Base-by-base conservation (phyloP, 495 filamentous ascomycete species). In the Stereocaulon alpinum region DNA sequence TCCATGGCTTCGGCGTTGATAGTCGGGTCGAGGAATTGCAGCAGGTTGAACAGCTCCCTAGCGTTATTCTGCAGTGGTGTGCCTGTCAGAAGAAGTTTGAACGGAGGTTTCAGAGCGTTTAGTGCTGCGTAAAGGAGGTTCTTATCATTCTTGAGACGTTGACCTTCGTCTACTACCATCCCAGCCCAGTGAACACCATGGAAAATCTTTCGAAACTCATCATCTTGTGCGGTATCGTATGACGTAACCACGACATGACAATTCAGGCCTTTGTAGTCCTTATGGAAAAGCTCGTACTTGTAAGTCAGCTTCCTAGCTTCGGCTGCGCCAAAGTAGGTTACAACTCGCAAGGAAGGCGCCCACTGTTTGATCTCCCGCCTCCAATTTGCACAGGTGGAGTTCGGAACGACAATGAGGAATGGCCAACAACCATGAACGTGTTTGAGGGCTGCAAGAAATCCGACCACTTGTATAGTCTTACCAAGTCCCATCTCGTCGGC, bases 401-500 rank as follows among this genome's bases (percentile, higher is more conserved):
- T 96, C 0, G 94, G 94, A 1, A 91, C 91, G 15, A 97, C 89
- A 6, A 97, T 76, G 11, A 99, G 75, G 68, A 97, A 99, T 0
- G 94, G 94, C 81, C 87, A 99, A 68, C 89, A 87, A 50, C 77
- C 77, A 44, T 92, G 90, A 37, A 88, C 82, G 63, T 87, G 77
- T 32, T 87, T 79, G n/a, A 99, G 70, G 15, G 86, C 82, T 10
- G 87, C 81, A 10, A 99, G 73, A 53, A 95, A 80, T 3, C 82
- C 83, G 56, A 99, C 91, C 53, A 96, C 82, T 69, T 99, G 94
- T 50, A 99, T 87, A 0, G 94, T 99, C 75, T 99, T 99, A 29
- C 94, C 94, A 11, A 99, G 82, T 5, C 94, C 94, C 94, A 99
- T 99, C 68, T 99, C 94, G 65, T 99, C 94, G 2, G 94, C 94